Conservation (phyloP, 2,329 filamentous ascomycete genomes). For the Ramularia endophylla region DNA sequence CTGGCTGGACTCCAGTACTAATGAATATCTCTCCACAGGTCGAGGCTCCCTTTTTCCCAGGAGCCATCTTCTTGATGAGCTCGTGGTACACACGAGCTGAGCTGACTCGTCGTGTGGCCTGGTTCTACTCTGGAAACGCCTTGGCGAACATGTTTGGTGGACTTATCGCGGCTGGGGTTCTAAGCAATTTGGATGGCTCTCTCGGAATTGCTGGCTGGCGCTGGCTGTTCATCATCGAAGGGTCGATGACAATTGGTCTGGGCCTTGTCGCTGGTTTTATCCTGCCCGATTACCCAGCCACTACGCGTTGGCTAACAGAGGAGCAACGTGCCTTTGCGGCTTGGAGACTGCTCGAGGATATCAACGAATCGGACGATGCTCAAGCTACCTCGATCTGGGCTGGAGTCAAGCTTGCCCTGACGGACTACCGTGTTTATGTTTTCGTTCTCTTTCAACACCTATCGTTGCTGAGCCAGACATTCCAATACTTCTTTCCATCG, state of each 20-base stretch:
- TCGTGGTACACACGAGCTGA: conserved; percentile 48
- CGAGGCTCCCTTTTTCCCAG: conserved; percentile 49
- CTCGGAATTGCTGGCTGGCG: conserved; percentile 55
- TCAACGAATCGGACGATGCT: conserved; percentile 40
- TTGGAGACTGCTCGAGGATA: conserved; percentile 47
- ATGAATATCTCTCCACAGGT: no score
- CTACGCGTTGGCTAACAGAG: conserved; percentile 46
- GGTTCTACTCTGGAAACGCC: conserved; percentile 26
- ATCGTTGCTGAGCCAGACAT: conserved; percentile 49
- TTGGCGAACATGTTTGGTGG: conserved; percentile 25
- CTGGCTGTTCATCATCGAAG: conserved; percentile 38
- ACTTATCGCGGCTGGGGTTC: conserved; percentile 49
- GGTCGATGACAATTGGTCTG: conserved; percentile 21
- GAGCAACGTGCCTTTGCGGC: conserved; percentile 50
- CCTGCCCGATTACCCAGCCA: conserved; percentile 42
- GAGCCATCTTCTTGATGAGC: conserved; percentile 43
- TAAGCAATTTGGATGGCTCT: conserved; percentile 55
- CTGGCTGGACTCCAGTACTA: conserved; percentile 36
- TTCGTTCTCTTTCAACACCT: conserved; percentile 51
- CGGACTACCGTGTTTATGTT: conserved; percentile 47
- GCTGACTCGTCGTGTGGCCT: conserved; percentile 19
- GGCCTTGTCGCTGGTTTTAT: conserved; percentile 30
- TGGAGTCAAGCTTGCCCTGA: conserved; percentile 45
- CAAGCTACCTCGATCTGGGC: conserved; percentile 36
- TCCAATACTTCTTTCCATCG: conserved; percentile 61